A percentile compares a stretch with the other conserved stretches of the same genome.
Conservation (phyloP, 805 yeast species). For the Candida odintsovae region DNA sequence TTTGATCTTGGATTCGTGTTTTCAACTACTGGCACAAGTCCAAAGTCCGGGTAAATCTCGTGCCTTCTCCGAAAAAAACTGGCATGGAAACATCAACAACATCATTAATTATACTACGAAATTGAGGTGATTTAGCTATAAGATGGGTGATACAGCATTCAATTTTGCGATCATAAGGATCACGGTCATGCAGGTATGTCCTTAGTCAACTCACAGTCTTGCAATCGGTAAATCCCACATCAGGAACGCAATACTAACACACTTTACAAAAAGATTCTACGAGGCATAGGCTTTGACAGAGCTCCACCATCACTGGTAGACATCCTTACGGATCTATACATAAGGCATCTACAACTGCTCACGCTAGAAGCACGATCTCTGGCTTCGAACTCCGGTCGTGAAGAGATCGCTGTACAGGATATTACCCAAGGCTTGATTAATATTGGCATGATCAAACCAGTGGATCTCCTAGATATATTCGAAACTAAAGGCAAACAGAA, state of each 20-base stretch:
- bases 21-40: too few species aligned
- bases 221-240: too few species aligned
- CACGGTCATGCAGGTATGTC: conserved; percentile 40
- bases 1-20: neutral
- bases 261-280: conserved; percentile 39
- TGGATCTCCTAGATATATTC: conserved; percentile 45
- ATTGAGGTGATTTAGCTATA: neutral
- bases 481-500: conserved; percentile 40
- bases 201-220: too few species aligned
- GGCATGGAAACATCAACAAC: neutral
- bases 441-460: conserved; percentile 57
- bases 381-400: conserved; percentile 42
- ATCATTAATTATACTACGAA: neutral
- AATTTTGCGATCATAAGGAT: conserved; percentile 41
- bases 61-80: too few species aligned
- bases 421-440: conserved; percentile 64
- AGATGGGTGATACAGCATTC: conserved; percentile 31
- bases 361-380: conserved; percentile 43
- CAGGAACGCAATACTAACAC: neutral
- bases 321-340: conserved; percentile 68
- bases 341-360: conserved; percentile 55
- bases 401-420: conserved; percentile 55
- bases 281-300: conserved; percentile 80
- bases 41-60: neutral
- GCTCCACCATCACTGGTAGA: conserved; percentile 69